Percentiles rank a stretch among this genome's conserved stretches.
These are phyloP conservation scores for Ensete ventricosum DNA, from an alignment of 176 grass and related monocot genomes.

Conservation along the genomic window DNA sequence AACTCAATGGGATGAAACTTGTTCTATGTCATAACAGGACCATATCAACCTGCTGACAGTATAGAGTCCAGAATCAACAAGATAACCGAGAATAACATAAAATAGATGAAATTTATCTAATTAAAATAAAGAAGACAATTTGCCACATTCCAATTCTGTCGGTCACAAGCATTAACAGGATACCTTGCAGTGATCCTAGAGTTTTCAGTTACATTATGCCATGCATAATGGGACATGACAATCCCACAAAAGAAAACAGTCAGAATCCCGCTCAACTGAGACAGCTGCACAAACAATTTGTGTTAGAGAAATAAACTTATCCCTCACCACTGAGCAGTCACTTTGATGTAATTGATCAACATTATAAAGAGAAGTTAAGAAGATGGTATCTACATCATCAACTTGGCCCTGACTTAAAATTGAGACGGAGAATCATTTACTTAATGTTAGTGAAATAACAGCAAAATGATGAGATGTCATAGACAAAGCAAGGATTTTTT, in stretches of 20 bases:
- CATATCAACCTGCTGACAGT: neutral
- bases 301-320: neutral
- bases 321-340: neutral
- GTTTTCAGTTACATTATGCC: slow-evolving; percentile 81
- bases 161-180: neutral
- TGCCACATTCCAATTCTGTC: neutral
- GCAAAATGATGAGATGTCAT: neutral
- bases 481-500: neutral
- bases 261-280: slow-evolving; percentile 68
- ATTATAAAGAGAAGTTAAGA: neutral
- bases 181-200: slow-evolving; percentile 83
- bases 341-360: neutral
- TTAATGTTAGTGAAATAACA: neutral
- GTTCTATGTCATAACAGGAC: neutral
- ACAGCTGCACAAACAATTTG: slow-evolving; percentile 31
- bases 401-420: too few species aligned
- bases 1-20: neutral
- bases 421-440: too few species aligned
- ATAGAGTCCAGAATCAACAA: neutral
- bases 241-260: slow-evolving; percentile 92
- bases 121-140: neutral
- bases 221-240: slow-evolving; percentile 91
- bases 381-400: neutral
- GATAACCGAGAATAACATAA: neutral
- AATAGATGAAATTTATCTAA: neutral